Base-by-base conservation (phyloP, 352 stramenopile genomes). In the Phytophthora parvispora region DNA sequence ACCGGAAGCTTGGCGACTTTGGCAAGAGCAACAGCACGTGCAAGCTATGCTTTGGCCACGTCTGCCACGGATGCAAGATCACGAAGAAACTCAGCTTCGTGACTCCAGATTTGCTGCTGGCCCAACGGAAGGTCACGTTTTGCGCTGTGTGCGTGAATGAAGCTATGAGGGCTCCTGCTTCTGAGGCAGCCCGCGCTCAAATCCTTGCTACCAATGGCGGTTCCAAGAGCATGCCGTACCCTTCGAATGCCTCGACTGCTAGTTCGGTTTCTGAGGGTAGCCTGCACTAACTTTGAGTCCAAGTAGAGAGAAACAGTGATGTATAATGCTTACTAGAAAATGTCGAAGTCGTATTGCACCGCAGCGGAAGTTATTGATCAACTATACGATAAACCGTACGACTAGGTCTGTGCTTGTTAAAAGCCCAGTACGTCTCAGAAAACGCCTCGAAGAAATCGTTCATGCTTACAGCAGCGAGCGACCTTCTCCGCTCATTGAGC, bases 71-170 rank as follows among this genome's bases (percentile, higher is more conserved):
- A 25, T 82, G 74, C 47, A 69, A 75, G 45, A 73, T 77, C 45
- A 48, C 52, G 16, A 82, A 82, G 51, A 78, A 77, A 27, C 49
- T 82, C 13, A 76, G 66, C 62, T 82, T 80, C 43, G 66, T 82
- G 49, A 79, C 74, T 4, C 55, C 74, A 2, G 69, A 78, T 50
- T 45, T 77, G 32, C 65, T 77, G 25, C 28, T 76, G 47, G 69
- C 64, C 24, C 60, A 72, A 54, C 40, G 67, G 36, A 78, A 78
- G 58, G 71, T 80, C 49, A 78, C 72, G 47, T 83, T 83, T 22
- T 83, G 75, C 22, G 74, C 68, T 16, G 57, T 74, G 3, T 83
- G 75, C 28, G 38, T 83, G 29, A 71, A 59, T 36, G 59, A 70
- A 64, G 72, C 75, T 12, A 67, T 65, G 63, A 71, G 57, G 24